Conservation (phyloP, 129 eudicot genomes). For the Oenanthe sinensis region DNA sequence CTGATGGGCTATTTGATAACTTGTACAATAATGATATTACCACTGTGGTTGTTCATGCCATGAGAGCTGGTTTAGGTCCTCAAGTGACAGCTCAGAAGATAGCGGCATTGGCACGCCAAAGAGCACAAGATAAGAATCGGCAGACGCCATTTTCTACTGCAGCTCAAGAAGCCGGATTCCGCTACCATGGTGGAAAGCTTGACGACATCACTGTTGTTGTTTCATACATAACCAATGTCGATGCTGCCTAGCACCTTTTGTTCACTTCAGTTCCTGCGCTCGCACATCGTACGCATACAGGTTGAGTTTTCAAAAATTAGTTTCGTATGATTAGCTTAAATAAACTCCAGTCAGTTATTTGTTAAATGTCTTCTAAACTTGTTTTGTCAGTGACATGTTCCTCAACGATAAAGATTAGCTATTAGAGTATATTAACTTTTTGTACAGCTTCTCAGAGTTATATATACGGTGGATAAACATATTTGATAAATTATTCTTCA, state of each 20-base stretch:
- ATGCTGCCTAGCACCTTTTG: conserved; percentile 28
- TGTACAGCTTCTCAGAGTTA: background rate
- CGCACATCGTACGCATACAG: background rate
- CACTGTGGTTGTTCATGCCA: conserved; percentile 71
- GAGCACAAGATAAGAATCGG: conserved; percentile 73
- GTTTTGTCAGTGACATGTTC: background rate
- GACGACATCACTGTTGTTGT: conserved; percentile 94
- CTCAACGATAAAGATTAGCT: background rate
- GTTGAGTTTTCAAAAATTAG: background rate
- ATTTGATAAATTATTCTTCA: background rate
- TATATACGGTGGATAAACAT: background rate
- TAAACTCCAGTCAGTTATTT: background rate
- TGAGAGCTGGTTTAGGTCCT: conserved; percentile 74
- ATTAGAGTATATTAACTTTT: background rate
- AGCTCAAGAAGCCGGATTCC: conserved; percentile 93
- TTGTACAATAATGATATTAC: conserved; percentile 74
- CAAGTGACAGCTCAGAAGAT: conserved; percentile 88
- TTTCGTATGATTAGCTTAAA: background rate
- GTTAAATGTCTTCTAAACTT: background rate
- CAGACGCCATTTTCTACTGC: conserved; percentile 92
- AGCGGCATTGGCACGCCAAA: conserved; percentile 84
- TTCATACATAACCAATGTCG: conserved; percentile 52
- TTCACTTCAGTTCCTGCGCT: background rate
- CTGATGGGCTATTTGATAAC: conserved; percentile 88
- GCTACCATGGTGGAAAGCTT: conserved; percentile 86